Base-by-base conservation (phyloP, 768 basidiomycete genomes). In the Porphyrellus cyaneotinctus region DNA sequence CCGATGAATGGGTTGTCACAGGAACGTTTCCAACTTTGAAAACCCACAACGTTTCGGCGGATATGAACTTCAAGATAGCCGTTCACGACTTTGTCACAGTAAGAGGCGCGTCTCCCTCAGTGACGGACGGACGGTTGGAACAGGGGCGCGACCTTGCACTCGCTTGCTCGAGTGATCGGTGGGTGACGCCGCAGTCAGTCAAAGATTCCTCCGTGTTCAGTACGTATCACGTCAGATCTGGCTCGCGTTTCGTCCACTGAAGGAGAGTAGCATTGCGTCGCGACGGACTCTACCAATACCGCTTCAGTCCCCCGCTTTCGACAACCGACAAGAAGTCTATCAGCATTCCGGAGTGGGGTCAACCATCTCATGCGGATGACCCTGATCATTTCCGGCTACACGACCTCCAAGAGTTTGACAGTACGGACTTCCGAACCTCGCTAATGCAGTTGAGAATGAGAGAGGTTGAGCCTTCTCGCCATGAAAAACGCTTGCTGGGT, bases 371-470 rank as follows among this genome's bases (percentile, higher is more conserved):
- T 22, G 52, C 54, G 13, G 62, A 65, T 23, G 69, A 67, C n/a
- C 54, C 68, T 14, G 78, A 79, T 41, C 28, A 72, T 28, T 73
- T 72, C 45, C 56, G 53, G 28, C 43, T 78, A 15, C 54, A 62
- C 20, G 72, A 73, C 18, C 65, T 82, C 51, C 73, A 75, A 41
- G 77, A 78, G 15, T 82, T 81, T 48, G 44, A 66, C 38, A 69
- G 60, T 23, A 72, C 74, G 18, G 64, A 74, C 50, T 62, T 75
- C 36, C 47, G 44, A 35, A 39, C 41, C 32, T 43, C 37, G 46
- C 15, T 62, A 35, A 43, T 50, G 37, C 41, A 24, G 36, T 17
- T 28, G 6, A 32, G 42, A 22, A n/a, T 6, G 4, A 37, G 1
- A 7, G 4, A n/a, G 9, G 28, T 12, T 1, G 43, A 30, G 22